Percentiles rank a stretch among this genome's conserved stretches.
Evolutionary conservation across 2,329 filamentous ascomycete species (phyloP).

Genomic region (Trichoderma oligosporum): DNA sequence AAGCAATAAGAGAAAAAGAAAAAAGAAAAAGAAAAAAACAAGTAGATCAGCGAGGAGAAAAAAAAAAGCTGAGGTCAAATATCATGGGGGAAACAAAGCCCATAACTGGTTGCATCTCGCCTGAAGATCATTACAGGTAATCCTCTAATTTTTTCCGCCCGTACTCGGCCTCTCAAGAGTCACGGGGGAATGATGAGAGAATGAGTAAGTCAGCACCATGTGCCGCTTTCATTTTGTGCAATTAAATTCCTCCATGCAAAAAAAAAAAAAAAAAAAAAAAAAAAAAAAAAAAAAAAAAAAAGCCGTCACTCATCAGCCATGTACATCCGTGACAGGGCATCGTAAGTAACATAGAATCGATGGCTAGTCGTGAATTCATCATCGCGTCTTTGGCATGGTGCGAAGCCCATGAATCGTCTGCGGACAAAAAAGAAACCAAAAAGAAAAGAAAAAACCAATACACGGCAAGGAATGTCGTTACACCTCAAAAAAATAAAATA

Average conservation of each 20-base stretch:
- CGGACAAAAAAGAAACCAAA: constrained; percentile 32
- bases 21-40: constrained; percentile 21
- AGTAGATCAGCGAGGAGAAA: constrained; percentile 13
- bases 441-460: constrained; percentile 25
- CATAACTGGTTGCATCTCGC: constrained; percentile 32
- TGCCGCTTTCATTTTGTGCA: constrained; percentile 29
- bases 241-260: constrained; percentile 40
- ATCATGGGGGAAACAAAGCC: constrained; percentile 24
- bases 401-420: constrained; percentile 29
- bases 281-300: too few relatives aligned
- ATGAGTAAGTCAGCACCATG: constrained; percentile 21
- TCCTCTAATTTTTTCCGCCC: constrained; percentile 32
- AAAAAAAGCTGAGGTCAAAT: constrained; percentile 25
- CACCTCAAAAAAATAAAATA: constrained; percentile 8
- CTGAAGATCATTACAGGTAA: constrained; percentile 39
- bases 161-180: constrained; percentile 30
- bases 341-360: constrained; percentile 34
- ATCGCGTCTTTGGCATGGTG: constrained; percentile 30
- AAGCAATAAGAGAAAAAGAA: constrained; percentile 9
- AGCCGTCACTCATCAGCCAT: constrained; percentile 45
- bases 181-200: constrained; percentile 24
- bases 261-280: too few relatives aligned
- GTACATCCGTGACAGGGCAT: constrained; percentile 38
- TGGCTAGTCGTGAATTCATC: constrained; percentile 37
- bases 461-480: constrained; percentile 22